Base-by-base conservation (phyloP, 2,329 filamentous ascomycete species). In the Zarea fungicola region DNA sequence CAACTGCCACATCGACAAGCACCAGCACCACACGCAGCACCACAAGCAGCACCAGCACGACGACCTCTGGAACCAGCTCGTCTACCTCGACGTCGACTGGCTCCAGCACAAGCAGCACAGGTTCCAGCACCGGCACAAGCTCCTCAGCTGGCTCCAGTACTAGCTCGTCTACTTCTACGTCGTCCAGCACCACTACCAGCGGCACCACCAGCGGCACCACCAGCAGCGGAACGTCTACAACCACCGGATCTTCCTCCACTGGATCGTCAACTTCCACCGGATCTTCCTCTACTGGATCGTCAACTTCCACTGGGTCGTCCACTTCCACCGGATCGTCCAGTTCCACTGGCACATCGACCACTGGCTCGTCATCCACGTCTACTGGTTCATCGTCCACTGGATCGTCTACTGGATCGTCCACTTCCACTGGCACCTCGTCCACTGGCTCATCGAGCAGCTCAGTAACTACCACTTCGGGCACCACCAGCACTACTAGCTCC, bases 61-160 rank as follows among this genome's bases (percentile, higher is more conserved):
- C 19, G 28, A 37, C 42, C 6, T n/a, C 48, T 7, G n/a, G n/a
- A 21, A 19, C 45, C 25, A 28, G 19, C 28, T 40, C 35, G 21
- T 26, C 44, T 11, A 44, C 31, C n/a, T 25, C 32, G 14, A 39
- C 49, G 21, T 41, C 45, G 10, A 48, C 42, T 2, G 19, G n/a
- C 8, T 22, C 19, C 10, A 39, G 18, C 34, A 41, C 6, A 18
- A 44, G 26, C 25, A 32, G 22, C 5, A n/a, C 21, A 35, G 41
- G 25, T 14, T n/a, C 35, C n/a, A 23, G 31, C 21, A 28, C 21
- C 7, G 42, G 22, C 18, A 18, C 32, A 43, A 32, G 36, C 25
- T 40, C 14, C 25, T 19, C 42, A 14, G 14, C 28, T 29, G 28
- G 22, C 32, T 29, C 42, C 5, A 46, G 14, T 18, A 29, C n/a